These are phyloP conservation scores for Echinochloa phyllopogon DNA, from an alignment of 176 grass and related monocot species.

Conservation along the genomic window DNA sequence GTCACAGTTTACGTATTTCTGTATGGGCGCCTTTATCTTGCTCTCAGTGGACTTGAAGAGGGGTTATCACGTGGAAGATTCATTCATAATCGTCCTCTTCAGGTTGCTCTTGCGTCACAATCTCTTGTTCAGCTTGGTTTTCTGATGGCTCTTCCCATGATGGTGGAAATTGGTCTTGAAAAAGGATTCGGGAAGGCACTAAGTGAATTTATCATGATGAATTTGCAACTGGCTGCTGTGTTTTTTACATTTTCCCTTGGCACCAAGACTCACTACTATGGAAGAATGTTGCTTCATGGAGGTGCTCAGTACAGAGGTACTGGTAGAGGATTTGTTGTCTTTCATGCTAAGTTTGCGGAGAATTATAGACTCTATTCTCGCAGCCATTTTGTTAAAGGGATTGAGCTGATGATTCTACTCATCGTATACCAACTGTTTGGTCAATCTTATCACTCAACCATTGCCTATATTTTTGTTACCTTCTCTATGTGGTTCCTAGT, in stretches of 20 bases:
- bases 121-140: slow-evolving; percentile 93
- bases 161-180: slow-evolving; percentile 99
- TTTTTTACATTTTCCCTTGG: slow-evolving; percentile 98
- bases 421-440: slow-evolving; percentile 85
- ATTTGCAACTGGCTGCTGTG: slow-evolving; percentile 79
- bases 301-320: slow-evolving; percentile 88
- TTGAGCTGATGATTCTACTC: slow-evolving; percentile 88
- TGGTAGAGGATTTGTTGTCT: slow-evolving; percentile 88
- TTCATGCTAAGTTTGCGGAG: slow-evolving; percentile 97
- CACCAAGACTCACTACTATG: slow-evolving; percentile 92
- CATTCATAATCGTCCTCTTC: slow-evolving; percentile 82
- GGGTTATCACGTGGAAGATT: slow-evolving; percentile 70
- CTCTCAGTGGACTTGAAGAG: slow-evolving; percentile 95
- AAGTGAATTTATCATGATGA: slow-evolving; percentile 92
- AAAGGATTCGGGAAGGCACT: slow-evolving; percentile 85
- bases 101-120: slow-evolving; percentile 94
- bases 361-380: slow-evolving; percentile 97
- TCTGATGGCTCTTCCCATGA: slow-evolving; percentile 94
- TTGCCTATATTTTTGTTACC: slow-evolving; percentile 76
- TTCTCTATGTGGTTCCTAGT: slow-evolving; percentile 92
- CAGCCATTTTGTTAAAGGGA: slow-evolving; percentile 94
- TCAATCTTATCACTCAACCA: slow-evolving; percentile 68
- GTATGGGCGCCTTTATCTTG: slow-evolving; percentile 94
- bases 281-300: slow-evolving; percentile 92
- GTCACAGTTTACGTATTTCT: slow-evolving; percentile 91